Base-by-base conservation (phyloP, 73 alveolate species). In the Paramecium caudatum region DNA sequence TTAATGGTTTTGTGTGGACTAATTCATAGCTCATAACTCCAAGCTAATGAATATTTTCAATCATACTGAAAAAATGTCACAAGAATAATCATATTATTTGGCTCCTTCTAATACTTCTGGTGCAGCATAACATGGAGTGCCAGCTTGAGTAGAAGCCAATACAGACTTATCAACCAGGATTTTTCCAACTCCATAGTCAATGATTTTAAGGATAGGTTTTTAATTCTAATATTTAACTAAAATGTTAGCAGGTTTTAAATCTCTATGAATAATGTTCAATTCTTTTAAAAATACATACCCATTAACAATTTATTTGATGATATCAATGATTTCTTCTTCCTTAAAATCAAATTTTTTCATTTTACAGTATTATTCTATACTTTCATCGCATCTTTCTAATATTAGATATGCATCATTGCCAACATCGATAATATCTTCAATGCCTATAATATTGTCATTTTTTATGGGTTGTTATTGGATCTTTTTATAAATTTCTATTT, bases 131-230 rank as follows among this genome's bases (percentile, higher is more conserved):
- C 23, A 10, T 1, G 80, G 80, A 10, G 80, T 55, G 23, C 80
- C 80, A 10, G 80, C 80, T 5, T 2, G 10, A 4, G 80, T 55
- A 8, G 32, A 10, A 27, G 80, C 30, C 43, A 55, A 5, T 2
- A 27, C 43, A 27, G 23, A 12, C 0, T 30, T 2, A 21, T 49
- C 16, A 6, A 21, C 8, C 4, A 55, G 80, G 9, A 23, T 21
- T 9, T 55, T 55, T 23, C 80, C 80, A 19, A 55, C 80, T 55
- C 80, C 80, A 23, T 27, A 55, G 23, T 55, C 80, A 55, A 55
- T 55, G 7, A 55, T 55, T 23, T 55, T 55, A 21, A 55, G 2
- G 30, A 23, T 55, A 0, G 21, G 32, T 10, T 21, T 55, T 23
- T 23, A 23, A 16, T 16, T 15, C 23, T 19, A 27, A 3, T 19